These are phyloP conservation scores for Barnettozyma siamensis DNA, from an alignment of 805 yeast species.

Conservation along the genomic window DNA sequence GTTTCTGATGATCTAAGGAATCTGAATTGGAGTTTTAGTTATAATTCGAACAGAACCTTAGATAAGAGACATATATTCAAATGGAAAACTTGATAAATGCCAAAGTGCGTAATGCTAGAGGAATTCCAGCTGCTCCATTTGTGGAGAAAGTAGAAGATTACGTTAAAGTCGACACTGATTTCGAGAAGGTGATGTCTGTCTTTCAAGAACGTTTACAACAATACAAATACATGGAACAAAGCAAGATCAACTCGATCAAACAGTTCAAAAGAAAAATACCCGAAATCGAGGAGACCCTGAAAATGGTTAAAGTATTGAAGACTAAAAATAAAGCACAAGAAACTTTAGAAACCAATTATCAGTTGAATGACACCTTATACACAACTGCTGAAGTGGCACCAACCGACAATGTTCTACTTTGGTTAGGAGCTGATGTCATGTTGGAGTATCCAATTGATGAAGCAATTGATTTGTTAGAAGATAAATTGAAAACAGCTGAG, in stretches of 20 bases:
- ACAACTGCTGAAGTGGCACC: conserved; percentile 73
- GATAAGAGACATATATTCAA: background rate
- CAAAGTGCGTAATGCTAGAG: conserved; percentile 66
- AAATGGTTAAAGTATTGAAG: conserved; percentile 58
- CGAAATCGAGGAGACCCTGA: conserved; percentile 84
- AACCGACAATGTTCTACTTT: conserved; percentile 65
- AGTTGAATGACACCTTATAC: conserved; percentile 87
- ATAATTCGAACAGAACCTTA: no score
- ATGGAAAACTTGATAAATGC: conserved; percentile 24
- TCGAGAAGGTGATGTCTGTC: conserved; percentile 59
- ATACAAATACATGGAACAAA: conserved; percentile 73
- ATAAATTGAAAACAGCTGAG: conserved; percentile 58
- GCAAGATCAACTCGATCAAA: conserved; percentile 32
- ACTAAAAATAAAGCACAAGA: conserved; percentile 38
- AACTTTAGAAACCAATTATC: conserved; percentile 71
- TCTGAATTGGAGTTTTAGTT: no score
- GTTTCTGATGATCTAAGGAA: no score
- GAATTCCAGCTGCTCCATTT: conserved; percentile 95
- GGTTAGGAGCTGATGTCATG: conserved; percentile 99
- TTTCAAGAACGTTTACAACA: conserved; percentile 87
- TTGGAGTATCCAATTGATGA: conserved; percentile 88
- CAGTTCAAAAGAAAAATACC: conserved; percentile 70
- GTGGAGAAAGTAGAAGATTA: conserved; percentile 76
- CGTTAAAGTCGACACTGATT: conserved; percentile 64
- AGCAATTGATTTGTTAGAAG: conserved; percentile 64